Conservation (phyloP, 768 basidiomycete genomes). For the Mycena vulgaris region DNA sequence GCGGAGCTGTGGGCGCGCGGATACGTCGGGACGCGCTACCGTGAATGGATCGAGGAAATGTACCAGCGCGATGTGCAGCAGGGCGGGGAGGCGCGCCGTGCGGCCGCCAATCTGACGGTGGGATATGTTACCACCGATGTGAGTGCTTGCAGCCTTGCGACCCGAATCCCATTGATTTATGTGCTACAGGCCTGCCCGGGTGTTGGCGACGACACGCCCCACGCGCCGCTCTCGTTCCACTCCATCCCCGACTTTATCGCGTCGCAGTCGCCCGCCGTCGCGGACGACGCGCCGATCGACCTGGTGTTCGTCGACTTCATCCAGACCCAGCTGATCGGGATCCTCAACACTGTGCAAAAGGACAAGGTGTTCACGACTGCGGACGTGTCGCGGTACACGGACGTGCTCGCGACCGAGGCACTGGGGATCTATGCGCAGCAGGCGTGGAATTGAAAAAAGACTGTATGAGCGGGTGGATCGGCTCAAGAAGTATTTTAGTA, state of each 20-base stretch:
- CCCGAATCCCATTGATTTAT: not conserved
- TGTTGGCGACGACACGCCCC: constrained; percentile 80
- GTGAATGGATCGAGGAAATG: constrained; percentile 75
- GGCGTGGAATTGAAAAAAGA: constrained; percentile 57
- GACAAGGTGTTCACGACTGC: constrained; percentile 62
- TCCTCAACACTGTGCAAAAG: constrained; percentile 71
- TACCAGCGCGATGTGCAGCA: constrained; percentile 44
- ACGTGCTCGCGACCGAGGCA: constrained; percentile 63
- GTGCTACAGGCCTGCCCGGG: constrained; percentile 70
- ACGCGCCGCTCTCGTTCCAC: constrained; percentile 73
- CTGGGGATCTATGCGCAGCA: constrained; percentile 71
- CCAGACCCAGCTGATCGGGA: constrained; percentile 61
- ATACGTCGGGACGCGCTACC: constrained; percentile 65
- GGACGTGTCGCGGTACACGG: constrained; percentile 72
- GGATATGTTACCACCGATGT: constrained; percentile 82
- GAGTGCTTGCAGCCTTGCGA: not conserved
- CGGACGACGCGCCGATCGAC: constrained; percentile 70
- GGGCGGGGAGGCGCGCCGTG: constrained; percentile 56
- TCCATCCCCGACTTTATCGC: constrained; percentile 70
- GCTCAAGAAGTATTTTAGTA: not conserved
- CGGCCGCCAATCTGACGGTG: constrained; percentile 68
- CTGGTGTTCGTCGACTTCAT: constrained; percentile 86
- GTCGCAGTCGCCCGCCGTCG: constrained; percentile 66
- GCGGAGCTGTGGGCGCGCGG: constrained; percentile 63
- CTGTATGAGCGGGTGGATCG: not conserved